Evolutionary conservation across 78 protist species (phyloP).

Genomic region (Parvularia atlantis): DNA sequence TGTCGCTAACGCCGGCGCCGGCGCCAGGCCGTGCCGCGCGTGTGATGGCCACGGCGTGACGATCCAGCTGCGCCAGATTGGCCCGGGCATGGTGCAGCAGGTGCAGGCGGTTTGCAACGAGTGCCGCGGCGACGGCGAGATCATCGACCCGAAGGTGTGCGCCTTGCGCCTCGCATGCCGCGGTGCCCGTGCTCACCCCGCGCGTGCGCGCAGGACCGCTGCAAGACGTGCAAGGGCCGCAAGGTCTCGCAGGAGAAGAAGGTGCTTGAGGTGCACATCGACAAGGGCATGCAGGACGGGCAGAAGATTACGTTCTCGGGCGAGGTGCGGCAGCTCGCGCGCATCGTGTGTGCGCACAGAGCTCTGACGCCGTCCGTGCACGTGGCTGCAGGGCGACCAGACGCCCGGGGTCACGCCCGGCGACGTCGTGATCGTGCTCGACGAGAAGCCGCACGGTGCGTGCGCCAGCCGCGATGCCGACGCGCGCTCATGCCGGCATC

Average conservation of each 20-base stretch:
- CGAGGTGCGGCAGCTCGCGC: no score
- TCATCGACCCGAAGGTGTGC: constrained; percentile 43
- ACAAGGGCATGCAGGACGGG: constrained; percentile 81
- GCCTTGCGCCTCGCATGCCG: no score
- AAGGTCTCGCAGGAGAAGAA: constrained; percentile 62
- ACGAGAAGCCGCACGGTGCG: constrained; percentile 78
- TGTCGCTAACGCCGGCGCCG: constrained; percentile 13
- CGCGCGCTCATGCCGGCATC: no score
- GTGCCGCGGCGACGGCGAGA: constrained; percentile 79
- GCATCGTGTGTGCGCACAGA: no score
- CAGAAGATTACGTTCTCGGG: constrained; percentile 79
- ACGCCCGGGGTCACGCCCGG: constrained; percentile 82
- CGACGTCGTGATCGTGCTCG: constrained; percentile 78
- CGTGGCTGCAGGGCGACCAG: no score
- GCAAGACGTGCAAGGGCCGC: constrained; percentile 73
- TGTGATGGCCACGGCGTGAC: constrained; percentile 77
- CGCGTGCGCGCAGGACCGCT: constrained; percentile 25
- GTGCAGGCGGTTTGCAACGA: constrained; percentile 51
- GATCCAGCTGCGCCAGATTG: constrained; percentile 61
- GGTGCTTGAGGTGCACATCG: constrained; percentile 80
- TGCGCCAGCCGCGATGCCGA: no score
- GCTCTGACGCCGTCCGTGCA: no score
- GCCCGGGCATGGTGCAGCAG: constrained; percentile 87
- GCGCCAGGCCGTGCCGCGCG: constrained; percentile 2
- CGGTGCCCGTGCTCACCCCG: background rate